These are phyloP conservation scores for Pharus latifolius DNA, from an alignment of 176 grass and related monocot genomes.

Conservation along the genomic window DNA sequence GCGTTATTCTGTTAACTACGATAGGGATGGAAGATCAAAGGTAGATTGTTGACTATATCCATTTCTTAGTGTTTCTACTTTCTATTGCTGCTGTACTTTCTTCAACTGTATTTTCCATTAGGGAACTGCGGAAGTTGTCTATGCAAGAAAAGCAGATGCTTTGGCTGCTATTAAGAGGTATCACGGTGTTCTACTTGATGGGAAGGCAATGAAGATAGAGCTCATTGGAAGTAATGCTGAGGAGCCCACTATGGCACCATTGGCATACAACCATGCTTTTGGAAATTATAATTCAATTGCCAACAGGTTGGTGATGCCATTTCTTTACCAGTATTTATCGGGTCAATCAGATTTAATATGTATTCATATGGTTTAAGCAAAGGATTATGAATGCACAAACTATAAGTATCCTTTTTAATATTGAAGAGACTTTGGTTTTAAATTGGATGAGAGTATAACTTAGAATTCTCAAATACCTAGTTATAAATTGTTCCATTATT, in stretches of 20 bases:
- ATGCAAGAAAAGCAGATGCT: conserved; percentile 73
- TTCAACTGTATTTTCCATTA: conserved; percentile 17
- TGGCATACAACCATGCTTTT: conserved; percentile 19
- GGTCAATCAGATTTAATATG: neutral
- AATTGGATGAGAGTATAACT: neutral
- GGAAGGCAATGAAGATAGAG: conserved; percentile 83
- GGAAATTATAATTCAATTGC: conserved; percentile 29
- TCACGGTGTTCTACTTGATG: conserved; percentile 77
- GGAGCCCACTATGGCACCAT: conserved; percentile 6
- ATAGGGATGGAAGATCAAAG: conserved; percentile 69
- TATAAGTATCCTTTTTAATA: neutral
- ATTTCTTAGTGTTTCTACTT: conserved; percentile 7
- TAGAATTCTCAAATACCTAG: too few relatives aligned
- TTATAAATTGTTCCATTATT: too few relatives aligned
- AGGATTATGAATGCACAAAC: neutral
- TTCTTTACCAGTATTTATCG: neutral
- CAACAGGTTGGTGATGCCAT: conserved; percentile 28
- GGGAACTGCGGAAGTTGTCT: conserved; percentile 87
- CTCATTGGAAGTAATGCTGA: conserved; percentile 56
- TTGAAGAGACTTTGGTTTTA: neutral
- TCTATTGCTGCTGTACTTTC: neutral
- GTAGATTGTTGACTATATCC: conserved; percentile 14
- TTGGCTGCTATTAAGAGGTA: conserved; percentile 74
- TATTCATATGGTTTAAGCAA: neutral
- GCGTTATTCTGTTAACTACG: conserved; percentile 80